phyloP scores from a whole-genome alignment of 441 rosid species.

The Adansonia rubrostipa region DNA sequence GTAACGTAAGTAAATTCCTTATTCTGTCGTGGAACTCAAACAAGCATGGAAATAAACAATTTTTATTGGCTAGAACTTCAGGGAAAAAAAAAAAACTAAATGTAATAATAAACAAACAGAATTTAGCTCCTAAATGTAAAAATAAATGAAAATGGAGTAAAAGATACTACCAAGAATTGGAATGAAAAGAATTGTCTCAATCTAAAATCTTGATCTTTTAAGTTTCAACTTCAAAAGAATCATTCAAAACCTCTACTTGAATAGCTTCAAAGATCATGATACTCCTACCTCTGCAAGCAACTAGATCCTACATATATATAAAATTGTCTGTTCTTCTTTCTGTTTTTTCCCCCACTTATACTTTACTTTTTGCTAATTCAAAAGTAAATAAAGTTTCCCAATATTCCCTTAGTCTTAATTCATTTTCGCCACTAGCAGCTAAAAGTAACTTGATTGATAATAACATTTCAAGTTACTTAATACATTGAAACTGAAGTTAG shows the following conservation, averaged over 20 bases:
- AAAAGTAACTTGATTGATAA: not conserved
- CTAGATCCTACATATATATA: not conserved
- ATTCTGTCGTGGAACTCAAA: slow-evolving; percentile 1
- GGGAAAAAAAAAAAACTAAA: not conserved
- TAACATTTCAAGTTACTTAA: slow-evolving; percentile 7
- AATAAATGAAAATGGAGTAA: not conserved
- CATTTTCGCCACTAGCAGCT: slow-evolving; percentile 2
- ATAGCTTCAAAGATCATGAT: slow-evolving; percentile 13
- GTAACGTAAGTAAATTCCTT: not conserved
- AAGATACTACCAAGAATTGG: not conserved
- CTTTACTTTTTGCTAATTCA: not conserved
- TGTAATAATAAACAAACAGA: not conserved
- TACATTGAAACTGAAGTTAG: slow-evolving; percentile 1
- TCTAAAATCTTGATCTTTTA: not conserved
- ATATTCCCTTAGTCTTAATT: not conserved
- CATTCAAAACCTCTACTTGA: not conserved
- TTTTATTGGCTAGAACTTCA: not conserved
- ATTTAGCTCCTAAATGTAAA: not conserved
- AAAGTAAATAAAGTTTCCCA: not conserved
- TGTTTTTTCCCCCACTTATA: not conserved
- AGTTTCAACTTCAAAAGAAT: not conserved
- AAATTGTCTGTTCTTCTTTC: not conserved
- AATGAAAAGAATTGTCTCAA: not conserved
- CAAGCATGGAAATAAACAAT: not conserved
- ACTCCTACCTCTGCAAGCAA: not conserved